phyloP scores from a whole-genome alignment of 2,329 filamentous ascomycete species.

The Paecilomyces sp. region DNA sequence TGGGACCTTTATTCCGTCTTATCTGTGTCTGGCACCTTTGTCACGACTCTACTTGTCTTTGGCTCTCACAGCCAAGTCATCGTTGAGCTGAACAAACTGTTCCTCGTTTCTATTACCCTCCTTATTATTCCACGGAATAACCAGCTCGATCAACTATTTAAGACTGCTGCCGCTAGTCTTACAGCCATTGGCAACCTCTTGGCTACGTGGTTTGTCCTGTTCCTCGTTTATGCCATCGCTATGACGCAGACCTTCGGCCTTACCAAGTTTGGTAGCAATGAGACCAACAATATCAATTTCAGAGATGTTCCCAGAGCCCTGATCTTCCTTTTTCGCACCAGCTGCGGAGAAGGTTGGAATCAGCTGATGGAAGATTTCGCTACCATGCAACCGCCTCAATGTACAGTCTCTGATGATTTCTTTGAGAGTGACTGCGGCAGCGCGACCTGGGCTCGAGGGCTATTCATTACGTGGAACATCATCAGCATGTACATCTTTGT shows the following conservation, averaged over 20 bases:
- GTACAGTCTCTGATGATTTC: slow-evolving; percentile 64
- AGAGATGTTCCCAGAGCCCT: slow-evolving; percentile 88
- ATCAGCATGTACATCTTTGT: slow-evolving; percentile 99
- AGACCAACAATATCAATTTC: slow-evolving; percentile 79
- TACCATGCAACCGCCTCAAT: slow-evolving; percentile 68
- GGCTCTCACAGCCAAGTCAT: slow-evolving; percentile 53
- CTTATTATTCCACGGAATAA: slow-evolving; percentile 94
- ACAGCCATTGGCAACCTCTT: slow-evolving; percentile 84
- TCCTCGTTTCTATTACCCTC: slow-evolving; percentile 81
- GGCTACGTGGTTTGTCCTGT: slow-evolving; percentile 95
- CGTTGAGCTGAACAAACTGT: slow-evolving; percentile 83
- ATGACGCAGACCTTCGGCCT: slow-evolving; percentile 93
- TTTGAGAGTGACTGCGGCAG: slow-evolving; percentile 91
- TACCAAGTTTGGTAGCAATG: slow-evolving; percentile 71
- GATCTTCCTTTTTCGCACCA: slow-evolving; percentile 87
- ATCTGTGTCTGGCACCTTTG: slow-evolving; percentile 70
- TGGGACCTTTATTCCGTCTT: slow-evolving; percentile 91
- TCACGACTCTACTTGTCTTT: slow-evolving; percentile 72
- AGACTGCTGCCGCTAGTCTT: slow-evolving; percentile 91
- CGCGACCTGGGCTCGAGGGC: slow-evolving; percentile 72
- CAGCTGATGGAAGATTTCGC: slow-evolving; percentile 94
- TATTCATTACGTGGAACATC: slow-evolving; percentile 98
- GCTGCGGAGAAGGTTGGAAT: slow-evolving; percentile 95
- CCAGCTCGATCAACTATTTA: slow-evolving; percentile 95
- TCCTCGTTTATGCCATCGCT: slow-evolving; percentile 92